Base-by-base conservation (phyloP, 768 basidiomycete genomes). In the Termitomyces eurrhizus region DNA sequence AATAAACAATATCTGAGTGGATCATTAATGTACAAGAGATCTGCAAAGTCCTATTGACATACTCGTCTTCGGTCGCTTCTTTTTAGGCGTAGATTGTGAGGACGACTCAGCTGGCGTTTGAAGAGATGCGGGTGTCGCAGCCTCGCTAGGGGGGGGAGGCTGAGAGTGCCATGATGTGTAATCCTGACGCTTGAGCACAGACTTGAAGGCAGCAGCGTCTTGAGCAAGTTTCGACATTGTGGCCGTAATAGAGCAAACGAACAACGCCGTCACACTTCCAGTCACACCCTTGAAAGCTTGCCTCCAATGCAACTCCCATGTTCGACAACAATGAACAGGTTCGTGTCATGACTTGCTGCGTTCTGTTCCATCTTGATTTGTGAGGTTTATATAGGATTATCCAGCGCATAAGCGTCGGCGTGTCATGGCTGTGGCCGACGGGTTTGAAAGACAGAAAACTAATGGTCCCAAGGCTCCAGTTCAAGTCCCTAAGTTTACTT, bases 131-230 rank as follows among this genome's bases (percentile, higher is more conserved):
- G 60, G 50, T 16, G 55, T 57, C 24, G 50, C 56, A 1, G 50
- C 50, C 21, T 56, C 60, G 4, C 49, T 39, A 9, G 26, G 67
- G 16, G 78, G 75, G 32, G 76, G 72, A 12, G 83, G 82, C 58
- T 87, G 83, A 0, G 87, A 86, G 66, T 91, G 90, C 90, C 90
- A 92, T 62, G 90, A 90, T 0, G 82, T 73, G 61, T 81, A 88
- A 68, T 90, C 84, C 70, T 88, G 87, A 57, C 85, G 74, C 14
- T 86, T 79, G 32, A 91, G 73, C 12, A 80, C 76, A 11, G 77
- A 78, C 70, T 89, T 89, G 80, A 91, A 91, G 42, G 85, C 77
- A 58, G 89, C 86, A 52, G 83, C 78, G 63, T 92, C 90, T 72
- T 85, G 79, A n/a, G 82, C 80, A 42, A 91, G 82, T 61, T 78